Evolutionary conservation across 1,139 yeast genomes (phyloP), one percentile per base, ranked within the genome.

Genomic region (Keqinozyma sinolaborantium): DNA sequence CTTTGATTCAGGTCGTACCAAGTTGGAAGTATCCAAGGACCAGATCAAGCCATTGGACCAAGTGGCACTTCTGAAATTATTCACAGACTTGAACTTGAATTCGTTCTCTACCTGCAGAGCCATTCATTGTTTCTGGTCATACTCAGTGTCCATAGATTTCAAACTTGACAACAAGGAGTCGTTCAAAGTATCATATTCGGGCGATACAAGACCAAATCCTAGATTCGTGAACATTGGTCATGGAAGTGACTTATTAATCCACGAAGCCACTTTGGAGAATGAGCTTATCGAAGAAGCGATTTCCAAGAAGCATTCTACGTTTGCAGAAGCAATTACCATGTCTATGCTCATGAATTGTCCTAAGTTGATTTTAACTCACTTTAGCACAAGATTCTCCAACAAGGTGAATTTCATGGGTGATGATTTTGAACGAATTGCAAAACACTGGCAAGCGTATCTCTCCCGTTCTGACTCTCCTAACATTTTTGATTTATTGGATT

Each of bases 181-280:
- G 0, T 86, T 88, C 61, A 82, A 76, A 44, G 67, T 90, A 2
- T 82, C 97, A 0, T 94, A 86, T 53, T 87, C 97, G 1, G 98
- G 98, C 7, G 99, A 92, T 51, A 87, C 97, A 0, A 74, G 97
- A 47, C 98, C 98, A 1, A 82, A 79, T 41, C 52, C 65, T 4
- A 60, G 54, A 30, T 69, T 69, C 43, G 84, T 83, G 41, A 69
- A 64, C 4, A 73, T 84, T 31, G 97, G 96, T 0, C 41, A 53
- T 19, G 58, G 65, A n/a, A 77, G 88, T 28, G 95, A 88, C 49
- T 57, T 94, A 32, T 65, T 92, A 38, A 80, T 92, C 30, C 99
- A 92, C 53, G 99, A 92, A 53, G 90, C 97, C 0, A 86, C 98
- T 0, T 73, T 90, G 40, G 97, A 86, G 37, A 85, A 86, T 50